A percentile compares a stretch with the other conserved stretches of the same genome.
phyloP scores from a whole-genome alignment of 78 protist species.

The Acrasis kona region DNA sequence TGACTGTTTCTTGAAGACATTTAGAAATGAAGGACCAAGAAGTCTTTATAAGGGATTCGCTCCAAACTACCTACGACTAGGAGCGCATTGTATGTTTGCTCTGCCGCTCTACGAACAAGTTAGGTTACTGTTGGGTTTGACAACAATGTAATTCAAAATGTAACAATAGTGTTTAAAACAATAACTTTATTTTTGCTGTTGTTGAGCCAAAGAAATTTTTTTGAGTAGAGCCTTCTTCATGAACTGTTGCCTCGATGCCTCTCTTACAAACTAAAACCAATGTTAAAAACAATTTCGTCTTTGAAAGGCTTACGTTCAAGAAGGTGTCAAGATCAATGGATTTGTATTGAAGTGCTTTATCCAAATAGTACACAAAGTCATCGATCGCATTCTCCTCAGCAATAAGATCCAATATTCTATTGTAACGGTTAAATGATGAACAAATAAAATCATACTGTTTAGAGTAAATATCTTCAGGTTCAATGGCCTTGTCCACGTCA shows the following conservation, averaged over 20 bases:
- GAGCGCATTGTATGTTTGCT: slow-evolving; percentile 39
- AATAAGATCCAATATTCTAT: neutral
- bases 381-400: neutral
- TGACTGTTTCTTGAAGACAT: slow-evolving; percentile 14
- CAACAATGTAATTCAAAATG: neutral
- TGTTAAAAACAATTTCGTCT: no score
- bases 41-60: slow-evolving; percentile 13
- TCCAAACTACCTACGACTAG: slow-evolving; percentile 19
- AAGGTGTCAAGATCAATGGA: neutral
- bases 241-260: neutral
- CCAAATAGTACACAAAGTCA: neutral
- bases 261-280: neutral
- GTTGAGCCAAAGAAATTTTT: no score
- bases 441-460: no score
- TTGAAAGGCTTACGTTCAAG: no score
- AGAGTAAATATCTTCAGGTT: neutral
- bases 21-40: neutral
- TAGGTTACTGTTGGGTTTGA: neutral
- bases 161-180: no score
- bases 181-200: no score
- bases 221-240: neutral
- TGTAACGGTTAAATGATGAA: no score
- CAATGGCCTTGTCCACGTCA: neutral
- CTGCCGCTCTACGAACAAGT: slow-evolving; percentile 25
- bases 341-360: neutral